Evolutionary conservation across 192 early-diverging fungal genomes (phyloP).

Genomic region (Umbelopsis sp.): DNA sequence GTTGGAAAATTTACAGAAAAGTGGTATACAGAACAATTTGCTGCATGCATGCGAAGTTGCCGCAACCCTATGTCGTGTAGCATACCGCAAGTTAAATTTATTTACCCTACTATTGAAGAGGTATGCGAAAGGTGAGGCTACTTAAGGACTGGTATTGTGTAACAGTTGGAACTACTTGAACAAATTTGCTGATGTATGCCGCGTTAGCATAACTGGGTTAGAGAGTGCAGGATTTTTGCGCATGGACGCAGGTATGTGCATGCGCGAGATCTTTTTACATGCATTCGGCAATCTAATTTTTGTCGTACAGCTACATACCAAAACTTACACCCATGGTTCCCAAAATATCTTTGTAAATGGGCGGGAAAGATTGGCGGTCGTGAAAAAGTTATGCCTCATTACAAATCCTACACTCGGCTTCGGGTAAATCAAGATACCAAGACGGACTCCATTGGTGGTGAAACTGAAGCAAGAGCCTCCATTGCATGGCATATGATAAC

Average conservation of each 20-base stretch:
- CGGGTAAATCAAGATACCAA: constrained; percentile 26
- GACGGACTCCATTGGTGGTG: background rate
- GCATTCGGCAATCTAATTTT: constrained; percentile 33
- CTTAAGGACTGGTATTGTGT: too few relatives aligned
- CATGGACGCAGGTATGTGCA: constrained; percentile 22
- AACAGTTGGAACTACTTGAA: too few relatives aligned
- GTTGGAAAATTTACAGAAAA: constrained; percentile 58
- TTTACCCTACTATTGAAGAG: constrained; percentile 65
- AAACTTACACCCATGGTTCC: constrained; percentile 56
- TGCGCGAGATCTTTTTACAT: background rate
- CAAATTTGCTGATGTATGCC: background rate
- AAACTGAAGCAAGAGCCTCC: constrained; percentile 28
- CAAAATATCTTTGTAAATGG: constrained; percentile 55
- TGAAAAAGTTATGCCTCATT: constrained; percentile 66
- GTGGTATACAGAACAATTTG: constrained; percentile 62
- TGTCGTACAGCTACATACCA: constrained; percentile 50
- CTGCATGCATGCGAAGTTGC: constrained; percentile 34
- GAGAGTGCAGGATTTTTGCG: constrained; percentile 42
- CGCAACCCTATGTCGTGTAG: constrained; percentile 23
- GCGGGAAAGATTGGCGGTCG: constrained; percentile 47
- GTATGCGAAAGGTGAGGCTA: constrained; percentile 47
- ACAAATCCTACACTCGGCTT: constrained; percentile 56
- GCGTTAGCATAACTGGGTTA: constrained; percentile 61
- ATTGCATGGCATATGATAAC: constrained; percentile 47
- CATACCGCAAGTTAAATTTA: constrained; percentile 38